These are phyloP conservation scores for Nakazawaea wyomingensis DNA, from an alignment of 805 yeast genomes.

Conservation along the genomic window DNA sequence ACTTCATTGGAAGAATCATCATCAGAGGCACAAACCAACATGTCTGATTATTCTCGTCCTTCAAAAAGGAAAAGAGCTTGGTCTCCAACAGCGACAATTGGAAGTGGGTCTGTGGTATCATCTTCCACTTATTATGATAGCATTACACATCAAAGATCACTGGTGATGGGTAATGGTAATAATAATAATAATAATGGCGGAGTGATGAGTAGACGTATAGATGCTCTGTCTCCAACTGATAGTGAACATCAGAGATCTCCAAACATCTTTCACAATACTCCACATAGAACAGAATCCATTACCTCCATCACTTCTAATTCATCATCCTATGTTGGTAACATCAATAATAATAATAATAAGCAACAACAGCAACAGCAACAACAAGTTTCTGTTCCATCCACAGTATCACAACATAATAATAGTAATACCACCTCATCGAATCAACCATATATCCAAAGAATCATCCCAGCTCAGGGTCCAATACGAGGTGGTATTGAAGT, in stretches of 20 bases:
- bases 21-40: slow-evolving; percentile 38
- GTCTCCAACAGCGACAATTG: slow-evolving; percentile 17
- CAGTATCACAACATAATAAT: background rate
- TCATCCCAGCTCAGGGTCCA: slow-evolving; percentile 95
- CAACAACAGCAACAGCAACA: too few relatives aligned
- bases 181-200: slow-evolving; percentile 21
- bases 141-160: slow-evolving; percentile 27
- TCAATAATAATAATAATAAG: too few relatives aligned
- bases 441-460: slow-evolving; percentile 67
- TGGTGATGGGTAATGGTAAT: slow-evolving; percentile 2
- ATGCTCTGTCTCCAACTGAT: slow-evolving; percentile 40
- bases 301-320: slow-evolving; percentile 11
- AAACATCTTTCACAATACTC: slow-evolving; percentile 7
- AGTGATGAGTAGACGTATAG: slow-evolving; percentile 33
- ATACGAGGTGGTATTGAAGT: slow-evolving; percentile 95
- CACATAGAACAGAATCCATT: slow-evolving; percentile 11
- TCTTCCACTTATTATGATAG: slow-evolving; percentile 33
- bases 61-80: slow-evolving; percentile 42
- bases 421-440: too few relatives aligned
- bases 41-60: slow-evolving; percentile 27
- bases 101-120: too few relatives aligned
- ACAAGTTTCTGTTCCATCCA: too few relatives aligned
- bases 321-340: slow-evolving; percentile 2
- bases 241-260: slow-evolving; percentile 15
- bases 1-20: slow-evolving; percentile 58